Evolutionary conservation across 2,329 filamentous ascomycete species (phyloP).

Genomic region (Tympanopsis confertula): DNA sequence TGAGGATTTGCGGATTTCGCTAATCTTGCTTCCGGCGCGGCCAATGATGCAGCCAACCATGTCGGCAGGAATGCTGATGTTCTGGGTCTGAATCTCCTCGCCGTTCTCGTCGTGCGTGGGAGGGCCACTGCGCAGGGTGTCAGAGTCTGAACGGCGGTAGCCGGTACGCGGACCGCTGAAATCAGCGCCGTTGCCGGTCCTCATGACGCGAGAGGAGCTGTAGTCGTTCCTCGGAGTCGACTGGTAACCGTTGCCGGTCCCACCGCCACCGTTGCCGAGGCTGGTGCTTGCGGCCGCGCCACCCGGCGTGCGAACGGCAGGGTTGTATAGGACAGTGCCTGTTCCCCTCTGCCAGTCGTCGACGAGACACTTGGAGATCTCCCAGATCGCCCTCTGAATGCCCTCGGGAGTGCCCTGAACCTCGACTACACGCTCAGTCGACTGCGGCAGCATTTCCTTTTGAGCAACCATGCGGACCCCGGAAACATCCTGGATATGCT

Average conservation of each 20-base stretch:
- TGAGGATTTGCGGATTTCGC: slow-evolving; percentile 93
- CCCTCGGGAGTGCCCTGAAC: slow-evolving; percentile 89
- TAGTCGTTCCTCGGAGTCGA: background rate
- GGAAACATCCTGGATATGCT: slow-evolving; percentile 94
- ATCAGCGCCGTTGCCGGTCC: slow-evolving; percentile 92
- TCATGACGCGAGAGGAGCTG: slow-evolving; percentile 59
- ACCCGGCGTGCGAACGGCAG: slow-evolving; percentile 69
- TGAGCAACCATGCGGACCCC: slow-evolving; percentile 98
- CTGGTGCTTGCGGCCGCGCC: slow-evolving; percentile 29
- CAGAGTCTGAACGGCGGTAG: slow-evolving; percentile 72
- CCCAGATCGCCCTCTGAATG: slow-evolving; percentile 93
- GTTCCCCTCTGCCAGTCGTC: slow-evolving; percentile 97
- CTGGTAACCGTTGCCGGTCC: slow-evolving; percentile 25
- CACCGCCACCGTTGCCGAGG: slow-evolving; percentile 26
- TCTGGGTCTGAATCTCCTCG: slow-evolving; percentile 95
- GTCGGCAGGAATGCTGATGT: slow-evolving; percentile 97
- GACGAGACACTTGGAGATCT: slow-evolving; percentile 95
- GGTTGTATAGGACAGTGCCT: slow-evolving; percentile 95
- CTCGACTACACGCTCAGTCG: slow-evolving; percentile 94
- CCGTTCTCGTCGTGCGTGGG: slow-evolving; percentile 90
- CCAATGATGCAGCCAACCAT: slow-evolving; percentile 99
- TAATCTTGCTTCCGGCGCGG: slow-evolving; percentile 89
- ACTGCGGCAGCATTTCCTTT: slow-evolving; percentile 99
- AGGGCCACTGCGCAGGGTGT: slow-evolving; percentile 67
- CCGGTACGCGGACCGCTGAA: slow-evolving; percentile 70